These are phyloP conservation scores for Elaphomyces granulatus DNA, from an alignment of 495 filamentous ascomycete genomes.

Conservation along the genomic window DNA sequence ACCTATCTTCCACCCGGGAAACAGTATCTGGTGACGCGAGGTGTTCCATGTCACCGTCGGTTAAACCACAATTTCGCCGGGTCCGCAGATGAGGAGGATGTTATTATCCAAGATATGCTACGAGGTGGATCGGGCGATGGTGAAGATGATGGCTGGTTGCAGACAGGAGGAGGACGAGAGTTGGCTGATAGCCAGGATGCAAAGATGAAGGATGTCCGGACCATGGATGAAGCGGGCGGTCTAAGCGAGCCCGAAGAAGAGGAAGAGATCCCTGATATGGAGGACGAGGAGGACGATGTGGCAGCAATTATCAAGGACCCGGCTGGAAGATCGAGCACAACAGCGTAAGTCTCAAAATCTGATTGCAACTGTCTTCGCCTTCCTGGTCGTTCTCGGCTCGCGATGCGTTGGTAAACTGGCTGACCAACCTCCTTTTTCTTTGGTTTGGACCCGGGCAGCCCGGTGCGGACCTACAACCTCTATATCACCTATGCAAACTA, in stretches of 20 bases:
- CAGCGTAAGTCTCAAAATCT: slow-evolving; percentile 51
- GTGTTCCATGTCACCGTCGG: slow-evolving; percentile 81
- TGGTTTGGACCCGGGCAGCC: slow-evolving; percentile 32
- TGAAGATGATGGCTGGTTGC: slow-evolving; percentile 66
- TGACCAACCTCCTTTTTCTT: no score
- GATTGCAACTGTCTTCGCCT: no score
- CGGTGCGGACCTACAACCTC: slow-evolving; percentile 82
- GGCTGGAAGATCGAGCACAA: slow-evolving; percentile 38
- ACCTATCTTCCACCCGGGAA: slow-evolving; percentile 75
- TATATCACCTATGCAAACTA: slow-evolving; percentile 97
- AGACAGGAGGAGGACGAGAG: slow-evolving; percentile 53
- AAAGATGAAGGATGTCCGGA: slow-evolving; percentile 65
- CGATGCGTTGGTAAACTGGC: no score
- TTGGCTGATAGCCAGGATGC: slow-evolving; percentile 53
- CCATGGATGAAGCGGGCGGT: slow-evolving; percentile 71
- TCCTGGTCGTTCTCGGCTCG: no score
- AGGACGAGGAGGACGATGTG: slow-evolving; percentile 92
- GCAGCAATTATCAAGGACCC: slow-evolving; percentile 89
- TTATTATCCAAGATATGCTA: slow-evolving; percentile 65
- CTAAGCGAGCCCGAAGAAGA: slow-evolving; percentile 51
- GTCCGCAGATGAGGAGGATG: slow-evolving; percentile 70
- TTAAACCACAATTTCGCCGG: slow-evolving; percentile 89
- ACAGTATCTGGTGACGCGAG: slow-evolving; percentile 88
- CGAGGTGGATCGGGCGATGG: slow-evolving; percentile 38
- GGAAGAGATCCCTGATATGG: slow-evolving; percentile 92